Conservation (phyloP, 768 basidiomycete genomes). For the Xanthoconium purpureum region DNA sequence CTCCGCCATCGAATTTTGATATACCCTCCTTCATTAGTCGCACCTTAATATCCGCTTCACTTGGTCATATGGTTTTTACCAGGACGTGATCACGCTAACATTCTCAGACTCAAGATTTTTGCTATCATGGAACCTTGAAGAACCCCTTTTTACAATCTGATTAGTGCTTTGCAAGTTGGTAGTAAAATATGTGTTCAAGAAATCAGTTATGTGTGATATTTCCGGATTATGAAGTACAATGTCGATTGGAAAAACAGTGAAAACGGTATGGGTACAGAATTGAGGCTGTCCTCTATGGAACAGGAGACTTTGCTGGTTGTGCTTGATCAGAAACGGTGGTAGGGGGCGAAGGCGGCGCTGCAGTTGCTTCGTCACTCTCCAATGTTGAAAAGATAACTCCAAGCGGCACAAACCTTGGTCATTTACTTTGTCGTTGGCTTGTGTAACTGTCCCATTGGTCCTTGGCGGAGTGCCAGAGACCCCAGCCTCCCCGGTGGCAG, state of each 20-base stretch:
- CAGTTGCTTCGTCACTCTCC: neutral
- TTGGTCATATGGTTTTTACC: conserved; percentile 33
- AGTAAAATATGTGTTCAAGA: conserved; percentile 18
- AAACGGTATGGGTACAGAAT: neutral
- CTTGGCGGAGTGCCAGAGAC: neutral
- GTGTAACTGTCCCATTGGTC: neutral
- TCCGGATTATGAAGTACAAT: neutral
- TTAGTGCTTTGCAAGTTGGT: conserved; percentile 31
- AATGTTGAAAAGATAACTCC: neutral
- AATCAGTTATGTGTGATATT: conserved; percentile 10
- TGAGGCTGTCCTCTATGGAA: neutral
- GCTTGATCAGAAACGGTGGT: neutral
- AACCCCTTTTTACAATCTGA: conserved; percentile 27
- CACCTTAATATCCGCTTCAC: conserved; percentile 37
- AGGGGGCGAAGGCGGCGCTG: neutral
- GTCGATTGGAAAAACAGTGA: neutral
- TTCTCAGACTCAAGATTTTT: conserved; percentile 18
- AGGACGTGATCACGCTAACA: conserved; percentile 29
- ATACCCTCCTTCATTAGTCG: conserved; percentile 33
- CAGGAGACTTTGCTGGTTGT: neutral
- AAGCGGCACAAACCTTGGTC: neutral
- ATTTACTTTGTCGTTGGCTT: neutral
- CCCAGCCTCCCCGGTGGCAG: neutral
- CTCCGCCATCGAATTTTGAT: conserved; percentile 36
- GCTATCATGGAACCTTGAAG: conserved; percentile 26